These are phyloP conservation scores for Cupressus sempervirens DNA, from an alignment of 75 land plant genomes.

Conservation along the genomic window DNA sequence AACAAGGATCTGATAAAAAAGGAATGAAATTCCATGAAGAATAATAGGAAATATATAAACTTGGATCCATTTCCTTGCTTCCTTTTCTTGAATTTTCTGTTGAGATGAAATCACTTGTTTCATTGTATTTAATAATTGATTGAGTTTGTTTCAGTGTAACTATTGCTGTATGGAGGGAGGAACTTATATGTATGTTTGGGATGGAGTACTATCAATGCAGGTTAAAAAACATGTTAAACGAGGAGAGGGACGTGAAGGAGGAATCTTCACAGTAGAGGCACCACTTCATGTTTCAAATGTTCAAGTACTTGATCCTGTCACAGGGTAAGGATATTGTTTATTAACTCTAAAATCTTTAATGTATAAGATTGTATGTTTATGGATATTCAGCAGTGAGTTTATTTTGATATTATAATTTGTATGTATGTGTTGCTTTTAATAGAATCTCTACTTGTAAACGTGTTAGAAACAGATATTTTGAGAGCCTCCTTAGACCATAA, in stretches of 20 bases:
- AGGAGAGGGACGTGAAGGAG: slow-evolving; percentile 84
- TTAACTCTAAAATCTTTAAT: not conserved
- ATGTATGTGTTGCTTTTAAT: slow-evolving; percentile 3
- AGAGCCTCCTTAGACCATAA: not conserved
- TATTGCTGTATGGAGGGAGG: not conserved
- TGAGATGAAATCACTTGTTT: not conserved
- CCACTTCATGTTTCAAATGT: slow-evolving; percentile 98
- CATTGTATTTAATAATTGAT: not conserved
- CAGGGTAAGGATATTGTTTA: slow-evolving; percentile 45
- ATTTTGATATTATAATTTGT: not conserved
- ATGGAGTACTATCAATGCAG: slow-evolving; percentile 36
- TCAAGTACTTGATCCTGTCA: slow-evolving; percentile 91
- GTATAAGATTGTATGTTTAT: not conserved
- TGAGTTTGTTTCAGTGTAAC: slow-evolving; percentile 1
- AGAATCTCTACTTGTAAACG: not conserved
- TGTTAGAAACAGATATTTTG: not conserved
- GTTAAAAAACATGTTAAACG: slow-evolving; percentile 95
- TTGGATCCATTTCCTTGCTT: not conserved
- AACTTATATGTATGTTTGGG: not conserved
- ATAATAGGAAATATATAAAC: not conserved
- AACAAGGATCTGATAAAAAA: not conserved
- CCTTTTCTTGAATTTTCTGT: not conserved
- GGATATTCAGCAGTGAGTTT: not conserved
- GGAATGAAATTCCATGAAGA: not conserved
- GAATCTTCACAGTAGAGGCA: slow-evolving; percentile 87